Evolutionary conservation across 106 monocot genomes (phyloP), one percentile per base, ranked within the genome.

Genomic region (Chionographis japonica): DNA sequence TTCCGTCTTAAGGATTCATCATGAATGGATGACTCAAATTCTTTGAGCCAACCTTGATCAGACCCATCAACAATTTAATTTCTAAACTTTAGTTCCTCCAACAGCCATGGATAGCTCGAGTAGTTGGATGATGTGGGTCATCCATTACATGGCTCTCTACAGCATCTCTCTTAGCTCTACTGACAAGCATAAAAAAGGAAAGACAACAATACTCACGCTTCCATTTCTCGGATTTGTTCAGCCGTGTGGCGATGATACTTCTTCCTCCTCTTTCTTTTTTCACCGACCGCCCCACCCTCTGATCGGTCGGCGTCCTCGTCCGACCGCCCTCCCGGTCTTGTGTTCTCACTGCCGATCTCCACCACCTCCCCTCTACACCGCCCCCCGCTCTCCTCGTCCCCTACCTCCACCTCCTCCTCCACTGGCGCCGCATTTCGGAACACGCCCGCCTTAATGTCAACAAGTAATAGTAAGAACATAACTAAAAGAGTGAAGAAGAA

Each of bases 171-270:
- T 27, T 27, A 27, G 27, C 27, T 27, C 27, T 27, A 27, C 27
- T 27, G 27, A 27, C 27, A 1, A 27, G 27, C 27, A 27, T 27
- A 27, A 12, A 61, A 61, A n/a, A n/a, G n/a, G n/a, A 12, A 52
- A 16, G 7, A 43, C 14, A 60, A 8, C 27, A 27, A 1, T 27
- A 78, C 83, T 86, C 70, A 90, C 90, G 63, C 75, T 84, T 90
- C 86, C 90, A 90, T 90, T 58, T 68, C 86, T 61, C 61, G 78
- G 27, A 90, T 90, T 59, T 90, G 90, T 36, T 86, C 72, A 36
- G 62, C 15, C 15, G 90, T 90, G 69, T 90, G 90, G 64, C 90
- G 77, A 37, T 86, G 90, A 52, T 84, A 90, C 54, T 77, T 77
- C 83, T 79, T 27, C 27, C 27, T 89, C 77, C 69, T 75, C 75